Conservation (phyloP, 148 eudicot species). For the Gaultheria prostrata region DNA sequence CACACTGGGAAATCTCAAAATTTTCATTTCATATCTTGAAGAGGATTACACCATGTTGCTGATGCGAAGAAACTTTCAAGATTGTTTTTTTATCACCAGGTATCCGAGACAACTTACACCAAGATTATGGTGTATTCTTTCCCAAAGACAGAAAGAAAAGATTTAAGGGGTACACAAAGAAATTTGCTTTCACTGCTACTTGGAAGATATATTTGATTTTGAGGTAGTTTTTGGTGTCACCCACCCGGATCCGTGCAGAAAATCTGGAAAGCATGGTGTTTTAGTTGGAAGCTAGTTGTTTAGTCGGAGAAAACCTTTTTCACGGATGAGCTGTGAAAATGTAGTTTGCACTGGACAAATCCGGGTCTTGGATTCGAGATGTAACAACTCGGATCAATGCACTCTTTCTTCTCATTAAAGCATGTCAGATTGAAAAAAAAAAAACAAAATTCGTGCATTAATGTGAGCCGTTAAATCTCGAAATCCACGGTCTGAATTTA, state of each 20-base stretch:
- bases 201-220: neutral
- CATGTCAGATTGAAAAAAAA: no score
- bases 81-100: neutral
- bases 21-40: neutral
- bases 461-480: no score
- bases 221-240: neutral
- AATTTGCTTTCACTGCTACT: neutral
- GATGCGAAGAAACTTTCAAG: neutral
- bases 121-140: neutral
- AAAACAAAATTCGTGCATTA: no score
- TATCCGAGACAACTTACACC: no score
- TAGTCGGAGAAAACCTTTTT: no score
- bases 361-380: no score
- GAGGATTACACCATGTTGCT: neutral
- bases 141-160: neutral
- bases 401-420: no score
- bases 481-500: no score
- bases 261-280: neutral
- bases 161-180: neutral
- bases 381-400: no score
- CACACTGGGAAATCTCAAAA: neutral
- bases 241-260: neutral
- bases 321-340: no score
- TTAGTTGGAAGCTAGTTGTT: neutral
- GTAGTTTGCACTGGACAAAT: no score